Conservation (phyloP, 345 rosid species). For the Populus deltoides region DNA sequence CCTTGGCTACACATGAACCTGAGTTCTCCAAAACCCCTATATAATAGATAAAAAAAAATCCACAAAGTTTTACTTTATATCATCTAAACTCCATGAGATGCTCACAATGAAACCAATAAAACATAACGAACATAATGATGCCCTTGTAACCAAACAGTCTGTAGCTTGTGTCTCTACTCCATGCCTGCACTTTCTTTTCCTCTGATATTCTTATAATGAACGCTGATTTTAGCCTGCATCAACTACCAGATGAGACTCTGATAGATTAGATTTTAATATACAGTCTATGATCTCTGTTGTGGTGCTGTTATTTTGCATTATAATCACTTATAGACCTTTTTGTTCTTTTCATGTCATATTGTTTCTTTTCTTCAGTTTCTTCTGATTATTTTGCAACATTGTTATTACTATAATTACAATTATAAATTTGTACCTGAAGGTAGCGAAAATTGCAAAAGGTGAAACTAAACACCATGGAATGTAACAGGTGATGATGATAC, state of each 20-base stretch:
- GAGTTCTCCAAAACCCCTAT: neutral
- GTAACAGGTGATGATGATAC: slow-evolving; percentile 94
- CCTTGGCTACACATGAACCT: neutral
- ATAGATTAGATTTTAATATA: no score
- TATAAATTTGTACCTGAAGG: neutral
- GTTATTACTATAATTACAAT: neutral
- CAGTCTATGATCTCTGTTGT: no score
- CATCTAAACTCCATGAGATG: neutral
- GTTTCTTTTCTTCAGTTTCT: neutral
- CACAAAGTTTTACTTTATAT: neutral
- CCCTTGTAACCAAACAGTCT: neutral
- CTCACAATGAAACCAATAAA: neutral
- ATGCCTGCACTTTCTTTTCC: neutral
- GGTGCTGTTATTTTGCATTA: no score
- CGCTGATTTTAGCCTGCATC: neutral
- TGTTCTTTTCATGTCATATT: neutral
- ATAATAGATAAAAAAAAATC: neutral
- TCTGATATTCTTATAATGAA: neutral
- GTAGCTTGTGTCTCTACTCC: neutral
- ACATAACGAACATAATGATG: neutral
- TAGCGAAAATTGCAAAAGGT: neutral
- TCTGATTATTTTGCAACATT: no score
- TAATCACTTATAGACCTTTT: no score
- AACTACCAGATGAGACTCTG: neutral
- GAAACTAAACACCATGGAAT: neutral